Evolutionary conservation across 306 rosid genomes (phyloP), one percentile per base, ranked within the genome.

Genomic region (Casuarina cunninghamiana): DNA sequence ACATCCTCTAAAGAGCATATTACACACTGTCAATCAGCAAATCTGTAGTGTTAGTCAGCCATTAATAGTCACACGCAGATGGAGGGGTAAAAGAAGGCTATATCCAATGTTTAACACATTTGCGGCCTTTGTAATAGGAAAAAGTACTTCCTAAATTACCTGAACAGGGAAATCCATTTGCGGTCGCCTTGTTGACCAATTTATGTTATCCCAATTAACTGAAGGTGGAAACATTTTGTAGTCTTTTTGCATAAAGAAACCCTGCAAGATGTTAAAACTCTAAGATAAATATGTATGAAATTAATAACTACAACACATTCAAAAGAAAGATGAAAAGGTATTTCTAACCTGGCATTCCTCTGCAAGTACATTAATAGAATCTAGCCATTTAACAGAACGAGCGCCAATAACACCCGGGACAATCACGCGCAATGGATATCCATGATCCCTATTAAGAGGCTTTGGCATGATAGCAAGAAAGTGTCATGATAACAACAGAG

Each of bases 81-180:
- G 46, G 38, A 63, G 6, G 38, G 16, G 4, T 1, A 41, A n/a
- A n/a, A 6, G 19, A 19, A 42, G 43, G 50, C 1, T 0, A 67
- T 7, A 66, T 39, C 11, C 0, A 6, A 62, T 13, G 16, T 38
- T 35, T 35, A 62, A 58, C 26, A 58, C 12, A 21, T 58, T 37
- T 26, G 32, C 32, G 32, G 32, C 32, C 32, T 26, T 26, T 1
- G 32, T 26, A 26, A 26, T 26, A 26, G 32, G 32, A 26, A 26
- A 26, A 26, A 26, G 32, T 26, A 49, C 72, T 32, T 58, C 15
- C 46, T 61, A 57, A 61, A 81, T 60, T 79, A 94, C 98, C 98
- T 95, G 98, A 84, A 95, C 91, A 10, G 98, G 97, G 82, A 95
- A 92, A 83, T 95, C 98, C 98, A 95, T 95, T 84, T 92, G 97